Conservation (phyloP, 768 basidiomycete species). For the Rhodotorula graminis region DNA sequence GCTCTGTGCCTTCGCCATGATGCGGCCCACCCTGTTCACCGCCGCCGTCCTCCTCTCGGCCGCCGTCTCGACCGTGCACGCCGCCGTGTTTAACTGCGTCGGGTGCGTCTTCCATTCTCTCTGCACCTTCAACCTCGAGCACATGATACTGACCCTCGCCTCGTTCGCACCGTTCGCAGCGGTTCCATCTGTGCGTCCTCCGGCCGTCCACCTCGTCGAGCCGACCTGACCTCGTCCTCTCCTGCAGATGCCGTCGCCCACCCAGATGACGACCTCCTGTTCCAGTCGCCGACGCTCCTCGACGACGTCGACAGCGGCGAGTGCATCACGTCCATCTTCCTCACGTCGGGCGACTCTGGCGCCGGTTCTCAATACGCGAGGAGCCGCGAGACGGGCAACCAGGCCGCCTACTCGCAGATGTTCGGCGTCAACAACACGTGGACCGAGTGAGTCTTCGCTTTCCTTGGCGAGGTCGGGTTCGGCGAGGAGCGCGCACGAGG, state of each 20-base stretch:
- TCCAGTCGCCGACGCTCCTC: conserved; percentile 15
- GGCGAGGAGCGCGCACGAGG: too few relatives aligned
- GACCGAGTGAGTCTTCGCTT: neutral
- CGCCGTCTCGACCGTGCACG: neutral
- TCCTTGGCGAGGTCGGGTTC: too few relatives aligned
- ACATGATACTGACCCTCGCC: neutral
- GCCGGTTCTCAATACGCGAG: neutral
- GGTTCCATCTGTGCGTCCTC: neutral
- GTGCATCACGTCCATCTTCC: conserved; percentile 15
- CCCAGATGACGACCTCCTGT: conserved; percentile 37
- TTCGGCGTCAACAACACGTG: neutral
- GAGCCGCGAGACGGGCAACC: conserved; percentile 9
- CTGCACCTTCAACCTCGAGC: too few relatives aligned
- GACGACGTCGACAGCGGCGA: neutral
- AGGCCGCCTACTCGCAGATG: conserved; percentile 6
- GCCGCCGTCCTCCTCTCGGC: too few relatives aligned
- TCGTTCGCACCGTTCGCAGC: neutral
- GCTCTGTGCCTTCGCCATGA: neutral
- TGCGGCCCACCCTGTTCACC: neutral
- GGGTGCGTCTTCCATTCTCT: neutral
- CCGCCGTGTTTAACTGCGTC: neutral
- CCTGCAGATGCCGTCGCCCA: conserved; percentile 14
- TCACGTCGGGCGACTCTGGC: conserved; percentile 21
- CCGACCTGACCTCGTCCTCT: neutral
- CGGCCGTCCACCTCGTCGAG: neutral